Evolutionary conservation across 129 eudicot genomes (phyloP), one percentile per base, ranked within the genome.

Genomic region (Calendula officinalis): DNA sequence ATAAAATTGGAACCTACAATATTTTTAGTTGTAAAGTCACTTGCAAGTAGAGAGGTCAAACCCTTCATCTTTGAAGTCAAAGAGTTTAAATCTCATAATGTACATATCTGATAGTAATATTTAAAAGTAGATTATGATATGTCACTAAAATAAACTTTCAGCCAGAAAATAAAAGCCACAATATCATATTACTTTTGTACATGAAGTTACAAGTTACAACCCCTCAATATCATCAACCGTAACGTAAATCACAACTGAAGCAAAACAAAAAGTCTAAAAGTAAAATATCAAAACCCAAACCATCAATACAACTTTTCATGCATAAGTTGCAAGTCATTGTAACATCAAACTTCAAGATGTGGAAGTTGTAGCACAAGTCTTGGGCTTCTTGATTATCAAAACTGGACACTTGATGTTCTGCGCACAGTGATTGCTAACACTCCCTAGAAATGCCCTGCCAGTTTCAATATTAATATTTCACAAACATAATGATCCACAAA

Each of bases 391-490:
- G 53, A 91, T 94, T 3, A 87, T 88, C 73, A 91, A 35, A 49
- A 91, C 95, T 0, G 97, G 97, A 67, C 94, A 82, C 76, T 78
- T 91, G 13, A 70, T 69, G 49, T 84, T 78, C 58, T 86, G 95
- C 1, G 95, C 90, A 73, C 94, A 87, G 73, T 91, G 84, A 46
- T 80, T 87, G 82, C 97, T 90, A 75, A 90, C 97, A 77, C 97
- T 90, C 27, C 91, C 95, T 34, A 90, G 83, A 56, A 91, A 87
- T 11, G 92, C 84, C 88, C 97, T 90, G 86, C 61, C 39, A 51
- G n/a, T 56, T 9, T 8, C 72, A 56, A 40, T 37, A 48, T 67
- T 36, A 5, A 40, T 40, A 2, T 8, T 4, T 33, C 1, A 51
- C 14, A 2, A 51, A 51, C 8, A 32, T 5, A 40, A 17, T n/a